Evolutionary conservation across 2,329 filamentous ascomycete genomes (phyloP), one percentile per base, ranked within the genome.

Genomic region (Alternaria arbusti): DNA sequence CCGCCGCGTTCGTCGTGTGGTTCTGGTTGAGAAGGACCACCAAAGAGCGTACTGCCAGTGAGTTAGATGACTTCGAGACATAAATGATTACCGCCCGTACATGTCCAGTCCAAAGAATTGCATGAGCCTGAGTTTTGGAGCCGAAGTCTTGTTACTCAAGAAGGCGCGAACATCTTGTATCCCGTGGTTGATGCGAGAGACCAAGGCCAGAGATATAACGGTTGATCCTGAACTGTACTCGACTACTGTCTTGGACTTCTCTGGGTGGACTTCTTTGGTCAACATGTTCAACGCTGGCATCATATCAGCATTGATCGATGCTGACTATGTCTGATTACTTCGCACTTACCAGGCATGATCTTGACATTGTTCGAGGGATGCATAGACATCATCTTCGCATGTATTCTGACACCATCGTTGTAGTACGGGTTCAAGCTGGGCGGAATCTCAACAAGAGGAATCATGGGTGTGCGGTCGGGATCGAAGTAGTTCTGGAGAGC

Each of bases 361-460:
- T 90, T 90, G 67, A 90, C 88, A 51, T 90, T 90, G 64, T 90
- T 87, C 4, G 87, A 86, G 1, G 88, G 88, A 69, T 88, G 86
- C 81, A 86, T 86, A 3, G 86, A 87, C 84, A 90, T 86, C 86
- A 90, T 87, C 78, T 90, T 90, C 40, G 88, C 88, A 66, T 88
- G 89, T 56, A 90, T 88, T 11, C 86, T 84, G 5, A 90, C 85
- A 5, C 86, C 86, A 84, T 89, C 84, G 25, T 82, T 66, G 20
- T 84, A 81, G 65, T 84, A 87, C 3, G 87, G 87, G 62, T 90
- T 90, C 32, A 90, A 79, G 11, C 77, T 78, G 15, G 82, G 80
- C 0, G 88, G 88, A 4, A 90, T 78, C 76, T 90, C 88, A 6
- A 90, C 86, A 2, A 90, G 81, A 1, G 88, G 88, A 9, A 90